phyloP scores from a whole-genome alignment of 106 monocot genomes.

The Cymbidium sinense region DNA sequence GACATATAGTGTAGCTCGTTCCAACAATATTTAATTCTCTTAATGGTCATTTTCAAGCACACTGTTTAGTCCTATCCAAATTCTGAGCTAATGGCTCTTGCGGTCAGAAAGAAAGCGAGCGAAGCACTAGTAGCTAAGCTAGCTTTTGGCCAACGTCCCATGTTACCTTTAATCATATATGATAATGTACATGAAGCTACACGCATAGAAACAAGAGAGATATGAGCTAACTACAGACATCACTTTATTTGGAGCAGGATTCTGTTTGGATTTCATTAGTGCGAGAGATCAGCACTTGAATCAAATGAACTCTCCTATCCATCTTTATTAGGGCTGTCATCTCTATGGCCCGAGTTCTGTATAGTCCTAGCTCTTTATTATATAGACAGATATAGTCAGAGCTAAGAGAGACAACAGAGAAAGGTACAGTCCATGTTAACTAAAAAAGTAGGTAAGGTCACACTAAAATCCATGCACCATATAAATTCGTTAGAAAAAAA shows the following conservation, averaged over 20 bases:
- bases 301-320: background rate
- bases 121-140: constrained; percentile 8
- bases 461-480: constrained; percentile 23
- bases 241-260: constrained; percentile 4
- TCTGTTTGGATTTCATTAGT: constrained; percentile 14
- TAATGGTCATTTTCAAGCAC: background rate
- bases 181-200: background rate
- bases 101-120: constrained; percentile 19
- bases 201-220: background rate
- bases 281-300: background rate
- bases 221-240: background rate
- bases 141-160: constrained; percentile 21
- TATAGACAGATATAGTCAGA: constrained; percentile 2
- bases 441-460: constrained; percentile 10
- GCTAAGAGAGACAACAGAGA: background rate
- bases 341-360: background rate
- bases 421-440: background rate
- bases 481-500: constrained; percentile 20
- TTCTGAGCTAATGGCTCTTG: constrained; percentile 4
- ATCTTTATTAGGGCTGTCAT: constrained; percentile 1
- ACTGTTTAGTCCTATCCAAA: background rate
- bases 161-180: constrained; percentile 10
- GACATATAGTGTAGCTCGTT: no score
- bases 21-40: background rate
- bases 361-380: background rate